Percentiles rank a stretch among this genome's conserved stretches.
phyloP scores from a whole-genome alignment of 164 flowering plant genomes.

The Magnolia sinica region DNA sequence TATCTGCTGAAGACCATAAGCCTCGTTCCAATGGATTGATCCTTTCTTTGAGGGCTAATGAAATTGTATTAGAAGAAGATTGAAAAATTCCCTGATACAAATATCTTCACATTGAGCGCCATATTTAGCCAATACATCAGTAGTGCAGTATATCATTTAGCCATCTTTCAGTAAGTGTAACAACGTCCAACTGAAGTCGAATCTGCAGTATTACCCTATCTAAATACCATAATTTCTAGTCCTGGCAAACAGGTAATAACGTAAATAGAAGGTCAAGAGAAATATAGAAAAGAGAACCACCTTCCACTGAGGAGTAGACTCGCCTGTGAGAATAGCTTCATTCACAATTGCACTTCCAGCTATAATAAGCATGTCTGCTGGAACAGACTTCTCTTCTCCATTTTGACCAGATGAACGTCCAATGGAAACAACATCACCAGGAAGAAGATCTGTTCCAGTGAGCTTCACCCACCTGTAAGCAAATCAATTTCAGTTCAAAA shows the following conservation, averaged over 20 bases:
- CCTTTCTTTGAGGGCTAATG: too few relatives aligned
- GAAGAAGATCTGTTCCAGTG: constrained; percentile 86
- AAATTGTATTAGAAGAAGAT: too few relatives aligned
- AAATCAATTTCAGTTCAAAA: constrained; percentile 10
- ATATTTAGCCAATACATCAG: too few relatives aligned
- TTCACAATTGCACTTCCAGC: constrained; percentile 98
- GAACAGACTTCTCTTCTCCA: constrained; percentile 92
- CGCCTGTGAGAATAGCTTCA: constrained; percentile 99
- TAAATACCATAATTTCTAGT: not conserved
- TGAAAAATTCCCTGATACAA: too few relatives aligned
- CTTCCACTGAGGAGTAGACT: constrained; percentile 99
- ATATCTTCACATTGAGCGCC: too few relatives aligned
- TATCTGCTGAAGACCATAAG: too few relatives aligned
- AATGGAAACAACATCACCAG: constrained; percentile 96
- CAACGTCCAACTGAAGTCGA: not conserved
- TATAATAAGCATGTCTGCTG: constrained; percentile 95
- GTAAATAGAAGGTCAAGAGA: constrained; percentile 1
- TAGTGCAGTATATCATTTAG: too few relatives aligned
- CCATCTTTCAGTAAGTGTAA: too few relatives aligned
- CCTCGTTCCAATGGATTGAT: too few relatives aligned
- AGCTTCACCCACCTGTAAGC: constrained; percentile 82
- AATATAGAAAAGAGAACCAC: constrained; percentile 36
- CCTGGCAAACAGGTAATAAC: not conserved
- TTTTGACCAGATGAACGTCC: constrained; percentile 76
- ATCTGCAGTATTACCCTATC: not conserved